Percentiles rank a stretch among this genome's conserved stretches.
These are phyloP conservation scores for Talaromyces sp. DNA, from an alignment of 2,329 filamentous ascomycete species.

Conservation along the genomic window DNA sequence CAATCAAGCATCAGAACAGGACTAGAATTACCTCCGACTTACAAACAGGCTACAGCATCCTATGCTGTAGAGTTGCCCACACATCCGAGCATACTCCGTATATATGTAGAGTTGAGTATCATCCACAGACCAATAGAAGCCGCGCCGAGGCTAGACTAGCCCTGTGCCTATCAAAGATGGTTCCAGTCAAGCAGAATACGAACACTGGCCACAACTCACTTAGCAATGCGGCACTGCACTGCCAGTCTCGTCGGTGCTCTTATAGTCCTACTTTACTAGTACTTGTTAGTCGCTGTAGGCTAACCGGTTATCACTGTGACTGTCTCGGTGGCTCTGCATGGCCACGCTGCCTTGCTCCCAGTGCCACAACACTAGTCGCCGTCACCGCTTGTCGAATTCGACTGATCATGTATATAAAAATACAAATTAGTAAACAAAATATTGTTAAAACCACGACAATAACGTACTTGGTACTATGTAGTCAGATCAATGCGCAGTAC, in stretches of 20 bases:
- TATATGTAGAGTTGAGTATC: not conserved
- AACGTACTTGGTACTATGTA: not conserved
- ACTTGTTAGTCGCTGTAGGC: not conserved
- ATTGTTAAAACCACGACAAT: not conserved
- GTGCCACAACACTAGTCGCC: not conserved
- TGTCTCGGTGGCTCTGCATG: not conserved
- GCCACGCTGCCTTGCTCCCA: not conserved
- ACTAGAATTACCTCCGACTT: not conserved
- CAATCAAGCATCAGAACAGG: not conserved
- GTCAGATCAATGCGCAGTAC: not conserved
- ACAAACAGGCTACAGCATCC: not conserved
- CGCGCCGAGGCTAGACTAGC: constrained; percentile 8
- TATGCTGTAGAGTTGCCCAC: not conserved
- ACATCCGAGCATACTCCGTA: not conserved
- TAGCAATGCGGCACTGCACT: not conserved
- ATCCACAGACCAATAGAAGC: not conserved
- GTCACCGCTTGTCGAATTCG: not conserved
- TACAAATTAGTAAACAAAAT: not conserved
- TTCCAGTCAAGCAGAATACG: constrained; percentile 3
- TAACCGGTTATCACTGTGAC: not conserved
- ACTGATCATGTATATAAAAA: not conserved
- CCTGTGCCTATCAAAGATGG: not conserved
- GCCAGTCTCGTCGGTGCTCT: not conserved
- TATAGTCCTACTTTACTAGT: not conserved
- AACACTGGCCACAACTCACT: not conserved